Conservation (phyloP, 371 early-diverging fungal genomes). For the Apophysomyces sp. region DNA sequence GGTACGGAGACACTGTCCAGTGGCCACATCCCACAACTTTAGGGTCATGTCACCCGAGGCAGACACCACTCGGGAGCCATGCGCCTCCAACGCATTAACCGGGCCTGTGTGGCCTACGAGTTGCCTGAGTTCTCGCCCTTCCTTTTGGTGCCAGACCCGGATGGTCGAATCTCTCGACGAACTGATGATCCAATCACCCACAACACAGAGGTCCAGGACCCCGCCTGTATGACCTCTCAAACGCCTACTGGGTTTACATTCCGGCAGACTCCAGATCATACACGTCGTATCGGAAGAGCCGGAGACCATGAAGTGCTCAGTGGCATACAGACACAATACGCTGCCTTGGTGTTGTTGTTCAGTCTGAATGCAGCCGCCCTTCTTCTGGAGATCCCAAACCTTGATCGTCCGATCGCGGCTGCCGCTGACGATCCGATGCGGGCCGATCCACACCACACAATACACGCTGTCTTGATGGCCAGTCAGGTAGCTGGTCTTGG, state of each 20-base stretch:
- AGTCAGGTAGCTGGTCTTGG: constrained; percentile 39
- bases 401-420: constrained; percentile 90
- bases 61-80: constrained; percentile 66
- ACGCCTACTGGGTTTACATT: constrained; percentile 32
- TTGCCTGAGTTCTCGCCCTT: constrained; percentile 57
- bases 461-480: constrained; percentile 95
- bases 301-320: constrained; percentile 82
- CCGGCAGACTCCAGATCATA: constrained; percentile 80
- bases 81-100: constrained; percentile 84
- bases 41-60: constrained; percentile 88
- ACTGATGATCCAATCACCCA: constrained; percentile 66
- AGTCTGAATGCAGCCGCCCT: constrained; percentile 8
- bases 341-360: constrained; percentile 75
- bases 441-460: constrained; percentile 77
- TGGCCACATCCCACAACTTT: constrained; percentile 83
- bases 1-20: constrained; percentile 63
- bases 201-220: constrained; percentile 82
- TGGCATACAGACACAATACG: constrained; percentile 82
- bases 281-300: constrained; percentile 92
- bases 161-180: constrained; percentile 76
- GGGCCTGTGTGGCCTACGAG: constrained; percentile 83
- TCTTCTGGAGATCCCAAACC: constrained; percentile 69
- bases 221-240: constrained; percentile 75
- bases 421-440: constrained; percentile 80
- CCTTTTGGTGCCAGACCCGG: constrained; percentile 45